A percentile compares a stretch with the other conserved stretches of the same genome.
Evolutionary conservation across 202 grass and related monocot genomes (phyloP).

Genomic region (Thinopyrum obtusiflorum): DNA sequence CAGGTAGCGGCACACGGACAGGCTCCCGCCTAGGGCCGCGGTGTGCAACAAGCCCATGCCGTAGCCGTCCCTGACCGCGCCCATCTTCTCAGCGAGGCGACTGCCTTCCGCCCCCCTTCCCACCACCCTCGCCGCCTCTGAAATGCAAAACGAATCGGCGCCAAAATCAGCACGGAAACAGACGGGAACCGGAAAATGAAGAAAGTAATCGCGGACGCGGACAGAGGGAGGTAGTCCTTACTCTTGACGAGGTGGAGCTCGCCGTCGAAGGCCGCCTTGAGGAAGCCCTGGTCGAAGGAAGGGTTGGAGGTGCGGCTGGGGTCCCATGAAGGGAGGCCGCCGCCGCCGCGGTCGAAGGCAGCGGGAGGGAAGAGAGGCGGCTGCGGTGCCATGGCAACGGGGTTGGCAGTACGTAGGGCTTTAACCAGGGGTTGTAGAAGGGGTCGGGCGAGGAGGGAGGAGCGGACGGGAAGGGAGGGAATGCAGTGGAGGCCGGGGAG

Average conservation of each 20-base stretch:
- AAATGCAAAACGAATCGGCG: not conserved
- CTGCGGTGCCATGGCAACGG: not conserved
- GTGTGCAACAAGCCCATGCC: not conserved
- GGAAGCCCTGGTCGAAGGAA: not conserved
- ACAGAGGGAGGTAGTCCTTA: not conserved
- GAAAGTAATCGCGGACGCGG: not conserved
- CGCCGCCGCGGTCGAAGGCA: not conserved
- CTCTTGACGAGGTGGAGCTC: slow-evolving; percentile 12
- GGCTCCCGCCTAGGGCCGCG: not conserved
- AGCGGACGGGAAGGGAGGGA: not conserved
- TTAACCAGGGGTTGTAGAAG: not conserved
- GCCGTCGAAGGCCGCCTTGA: not conserved
- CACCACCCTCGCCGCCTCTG: not conserved
- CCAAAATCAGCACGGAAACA: not conserved
- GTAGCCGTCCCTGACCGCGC: not conserved
- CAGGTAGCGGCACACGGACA: slow-evolving; percentile 6
- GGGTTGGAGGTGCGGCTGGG: not conserved
- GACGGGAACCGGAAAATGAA: not conserved
- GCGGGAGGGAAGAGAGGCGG: not conserved
- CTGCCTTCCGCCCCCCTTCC: not conserved
- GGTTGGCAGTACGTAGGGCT: not conserved
- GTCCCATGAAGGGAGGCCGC: not conserved
- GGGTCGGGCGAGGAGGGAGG: not conserved
- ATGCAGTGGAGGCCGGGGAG: too few relatives aligned
- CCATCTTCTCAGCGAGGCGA: not conserved